Conservation (phyloP, 139 green algal genomes). For the Closterium sp. region DNA sequence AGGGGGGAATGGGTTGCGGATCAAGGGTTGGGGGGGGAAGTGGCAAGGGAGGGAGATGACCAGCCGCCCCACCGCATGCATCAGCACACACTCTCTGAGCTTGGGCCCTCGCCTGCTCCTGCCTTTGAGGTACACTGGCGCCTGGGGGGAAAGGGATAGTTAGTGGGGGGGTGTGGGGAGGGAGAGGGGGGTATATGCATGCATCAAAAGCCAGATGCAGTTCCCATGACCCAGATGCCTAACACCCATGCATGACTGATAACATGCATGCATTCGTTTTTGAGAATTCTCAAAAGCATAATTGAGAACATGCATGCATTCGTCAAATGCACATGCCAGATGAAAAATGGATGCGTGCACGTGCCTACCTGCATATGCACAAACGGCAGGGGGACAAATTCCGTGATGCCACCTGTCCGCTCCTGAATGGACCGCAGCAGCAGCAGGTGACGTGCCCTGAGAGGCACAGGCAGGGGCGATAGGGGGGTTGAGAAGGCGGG, state of each 20-base stretch:
- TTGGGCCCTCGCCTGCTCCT: conserved; percentile 69
- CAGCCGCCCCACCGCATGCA: conserved; percentile 72
- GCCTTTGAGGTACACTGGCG: conserved; percentile 72
- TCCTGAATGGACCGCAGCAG: conserved; percentile 61
- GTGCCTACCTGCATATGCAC: conserved; percentile 82
- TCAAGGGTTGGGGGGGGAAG: neutral
- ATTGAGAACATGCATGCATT: neutral
- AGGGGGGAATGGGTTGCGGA: no score
- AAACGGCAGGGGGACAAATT: conserved; percentile 93
- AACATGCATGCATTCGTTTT: neutral
- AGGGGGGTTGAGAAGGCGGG: neutral
- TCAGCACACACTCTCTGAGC: conserved; percentile 71
- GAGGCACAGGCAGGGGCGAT: neutral
- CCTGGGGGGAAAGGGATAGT: conserved; percentile 4
- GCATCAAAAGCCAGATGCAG: no score
- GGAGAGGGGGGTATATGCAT: no score
- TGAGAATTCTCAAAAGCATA: no score
- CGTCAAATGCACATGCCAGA: no score
- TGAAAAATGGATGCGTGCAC: neutral
- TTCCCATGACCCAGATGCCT: no score
- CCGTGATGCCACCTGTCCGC: conserved; percentile 68
- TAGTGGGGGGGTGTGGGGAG: no score
- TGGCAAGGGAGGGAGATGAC: neutral
- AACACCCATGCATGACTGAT: no score
- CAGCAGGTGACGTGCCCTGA: conserved; percentile 74